Conservation (phyloP, 164 flowering plant species). For the Vitis rotundifolia region DNA sequence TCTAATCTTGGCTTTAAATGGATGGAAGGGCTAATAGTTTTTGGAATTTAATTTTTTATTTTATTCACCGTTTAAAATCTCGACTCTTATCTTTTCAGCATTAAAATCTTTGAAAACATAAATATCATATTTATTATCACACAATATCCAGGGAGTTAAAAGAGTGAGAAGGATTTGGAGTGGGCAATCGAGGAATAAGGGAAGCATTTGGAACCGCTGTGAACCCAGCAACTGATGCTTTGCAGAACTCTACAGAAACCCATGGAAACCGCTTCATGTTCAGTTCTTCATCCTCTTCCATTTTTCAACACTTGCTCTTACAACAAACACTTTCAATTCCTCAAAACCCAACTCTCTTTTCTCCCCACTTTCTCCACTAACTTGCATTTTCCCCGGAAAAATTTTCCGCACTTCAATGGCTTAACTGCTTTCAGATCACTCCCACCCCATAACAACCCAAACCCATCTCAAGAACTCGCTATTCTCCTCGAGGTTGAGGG, state of each 20-base stretch:
- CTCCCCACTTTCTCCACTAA: slow-evolving; percentile 15
- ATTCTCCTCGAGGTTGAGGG: slow-evolving; percentile 83
- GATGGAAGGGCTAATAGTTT: no score
- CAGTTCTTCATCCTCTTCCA: slow-evolving; percentile 15
- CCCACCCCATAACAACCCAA: slow-evolving; percentile 6
- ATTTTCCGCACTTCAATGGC: slow-evolving; percentile 10
- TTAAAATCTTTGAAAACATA: no score
- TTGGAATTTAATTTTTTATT: no score
- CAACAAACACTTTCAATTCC: background rate
- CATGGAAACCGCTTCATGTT: slow-evolving; percentile 29
- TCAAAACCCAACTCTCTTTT: background rate
- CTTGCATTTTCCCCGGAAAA: slow-evolving; percentile 11
- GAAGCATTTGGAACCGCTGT: no score
- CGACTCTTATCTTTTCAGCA: no score
- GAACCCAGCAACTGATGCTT: no score
- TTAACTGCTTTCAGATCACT: slow-evolving; percentile 21
- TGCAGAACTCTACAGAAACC: slow-evolving; percentile 19
- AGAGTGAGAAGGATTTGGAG: no score
- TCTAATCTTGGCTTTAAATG: no score
- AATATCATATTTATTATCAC: no score
- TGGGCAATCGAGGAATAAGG: no score
- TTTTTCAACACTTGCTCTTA: background rate
- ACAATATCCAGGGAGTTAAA: no score
- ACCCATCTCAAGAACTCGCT: slow-evolving; percentile 43
- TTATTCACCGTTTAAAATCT: no score